Evolutionary conservation across 495 filamentous ascomycete species (phyloP).

Genomic region (Aspergillus sparsus): DNA sequence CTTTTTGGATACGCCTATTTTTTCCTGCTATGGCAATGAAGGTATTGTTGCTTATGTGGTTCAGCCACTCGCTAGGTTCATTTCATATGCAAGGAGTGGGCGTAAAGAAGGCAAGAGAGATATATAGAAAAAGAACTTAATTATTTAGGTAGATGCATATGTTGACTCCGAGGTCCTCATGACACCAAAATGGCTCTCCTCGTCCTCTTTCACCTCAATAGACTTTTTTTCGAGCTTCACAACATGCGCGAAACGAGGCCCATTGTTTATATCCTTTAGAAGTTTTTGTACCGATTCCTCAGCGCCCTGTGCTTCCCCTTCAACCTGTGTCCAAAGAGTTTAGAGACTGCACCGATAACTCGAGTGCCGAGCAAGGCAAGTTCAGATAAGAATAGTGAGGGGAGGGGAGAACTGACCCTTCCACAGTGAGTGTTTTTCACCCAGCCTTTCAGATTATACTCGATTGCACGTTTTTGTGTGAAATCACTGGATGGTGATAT

Average conservation of each 20-base stretch:
- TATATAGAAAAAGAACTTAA: not conserved
- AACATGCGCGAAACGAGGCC: conserved; percentile 68
- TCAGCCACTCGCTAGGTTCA: no score
- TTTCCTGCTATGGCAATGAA: no score
- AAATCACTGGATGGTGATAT: conserved; percentile 56
- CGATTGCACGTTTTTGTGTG: conserved; percentile 65
- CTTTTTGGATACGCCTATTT: no score
- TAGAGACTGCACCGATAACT: not conserved
- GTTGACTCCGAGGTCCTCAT: conserved; percentile 36
- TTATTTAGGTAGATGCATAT: conserved; percentile 22
- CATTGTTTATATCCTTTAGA: conserved; percentile 73
- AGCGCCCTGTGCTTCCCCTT: conserved; percentile 83
- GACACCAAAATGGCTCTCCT: conserved; percentile 68
- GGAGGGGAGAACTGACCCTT: conserved; percentile 52
- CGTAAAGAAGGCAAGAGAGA: not conserved
- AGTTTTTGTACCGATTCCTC: conserved; percentile 64
- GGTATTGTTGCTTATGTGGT: not conserved
- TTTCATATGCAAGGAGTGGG: not conserved
- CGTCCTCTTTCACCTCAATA: conserved; percentile 60
- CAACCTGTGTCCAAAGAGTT: conserved; percentile 57
- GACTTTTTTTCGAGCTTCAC: conserved; percentile 69
- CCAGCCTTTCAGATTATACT: conserved; percentile 71
- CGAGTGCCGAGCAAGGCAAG: not conserved
- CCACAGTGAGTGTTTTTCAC: conserved; percentile 75
- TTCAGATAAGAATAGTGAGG: not conserved